Evolutionary conservation across 257 asterid species (phyloP), one percentile per base, ranked within the genome.

Genomic region (Agastache rugosa): DNA sequence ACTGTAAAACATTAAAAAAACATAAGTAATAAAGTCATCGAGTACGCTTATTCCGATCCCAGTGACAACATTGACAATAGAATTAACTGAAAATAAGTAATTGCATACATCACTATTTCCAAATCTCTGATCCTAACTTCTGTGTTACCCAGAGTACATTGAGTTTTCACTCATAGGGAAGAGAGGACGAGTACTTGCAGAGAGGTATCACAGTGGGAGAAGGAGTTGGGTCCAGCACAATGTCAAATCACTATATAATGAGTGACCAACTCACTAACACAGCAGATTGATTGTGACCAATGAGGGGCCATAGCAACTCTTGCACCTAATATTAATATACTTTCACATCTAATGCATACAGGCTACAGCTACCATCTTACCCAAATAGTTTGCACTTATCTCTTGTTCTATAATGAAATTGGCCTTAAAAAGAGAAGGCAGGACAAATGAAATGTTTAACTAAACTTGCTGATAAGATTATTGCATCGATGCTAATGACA

Each of bases 401-500:
- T 20, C 47, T 16, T 15, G 45, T 45, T n/a, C 19, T 15, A 71
- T 27, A 62, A 39, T 17, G 35, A 72, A 23, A 45, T 34, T 48
- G 61, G 53, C n/a, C 9, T 61, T 19, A 48, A 34, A 65, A 45
- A 41, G 27, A 68, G 34, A 69, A 19, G 0, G 61, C 55, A 16
- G 76, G 41, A 67, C 12, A 47, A 9, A 48, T 34, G 41, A 59
- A 25, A 61, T 29, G 59, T 45, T 65, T 39, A 45, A 23, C 63
- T 23, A 23, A 50, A 67, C 69, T 51, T 20, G 31, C 20, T 65
- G 63, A 15, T 50, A 50, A 23, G 51, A 35, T 47, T 15, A 16
- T 48, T 35, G 34, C 25, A 58, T 58, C 70, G 48, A 53, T 27
- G 50, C 50, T 11, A 73, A 62, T 60, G 45, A 68, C 53, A 37